Percentiles rank a stretch among this genome's conserved stretches.
These are phyloP conservation scores for Colletotrichum echinochloae DNA, from an alignment of 2,329 filamentous ascomycete species.

Conservation along the genomic window DNA sequence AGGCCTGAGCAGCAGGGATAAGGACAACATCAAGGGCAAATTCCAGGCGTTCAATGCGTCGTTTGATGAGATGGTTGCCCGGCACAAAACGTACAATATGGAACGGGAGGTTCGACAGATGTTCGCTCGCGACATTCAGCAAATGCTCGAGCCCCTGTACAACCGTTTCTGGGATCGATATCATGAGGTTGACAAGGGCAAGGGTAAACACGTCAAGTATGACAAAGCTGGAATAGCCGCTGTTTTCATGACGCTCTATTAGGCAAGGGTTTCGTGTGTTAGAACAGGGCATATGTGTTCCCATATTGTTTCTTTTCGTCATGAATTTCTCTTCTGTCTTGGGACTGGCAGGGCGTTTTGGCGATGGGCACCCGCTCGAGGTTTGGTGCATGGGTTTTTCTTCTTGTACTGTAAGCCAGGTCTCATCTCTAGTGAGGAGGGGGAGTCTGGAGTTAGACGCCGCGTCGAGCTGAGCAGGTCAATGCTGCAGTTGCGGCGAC, in stretches of 20 bases:
- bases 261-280: conserved; percentile 20
- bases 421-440: not conserved
- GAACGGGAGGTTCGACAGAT: conserved; percentile 88
- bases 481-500: not conserved
- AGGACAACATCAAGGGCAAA: conserved; percentile 96
- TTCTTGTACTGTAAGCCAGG: not conserved
- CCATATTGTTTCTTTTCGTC: not conserved
- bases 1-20: conserved; percentile 86
- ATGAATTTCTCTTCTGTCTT: not conserved
- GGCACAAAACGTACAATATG: conserved; percentile 88
- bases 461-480: not conserved
- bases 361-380: conserved; percentile 16
- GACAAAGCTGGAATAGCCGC: conserved; percentile 85
- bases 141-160: conserved; percentile 94
- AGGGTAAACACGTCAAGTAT: conserved; percentile 98
- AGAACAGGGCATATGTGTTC: not conserved
- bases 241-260: conserved; percentile 68
- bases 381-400: not conserved
- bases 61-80: conserved; percentile 89
- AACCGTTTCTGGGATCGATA: conserved; percentile 97
- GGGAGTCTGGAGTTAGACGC: not conserved
- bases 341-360: conserved; percentile 25
- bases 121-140: conserved; percentile 86
- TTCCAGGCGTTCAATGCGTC: conserved; percentile 90
- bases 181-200: conserved; percentile 97